These are phyloP conservation scores for Vaccinium corymbosum DNA, from an alignment of 148 eudicot genomes.

Conservation along the genomic window DNA sequence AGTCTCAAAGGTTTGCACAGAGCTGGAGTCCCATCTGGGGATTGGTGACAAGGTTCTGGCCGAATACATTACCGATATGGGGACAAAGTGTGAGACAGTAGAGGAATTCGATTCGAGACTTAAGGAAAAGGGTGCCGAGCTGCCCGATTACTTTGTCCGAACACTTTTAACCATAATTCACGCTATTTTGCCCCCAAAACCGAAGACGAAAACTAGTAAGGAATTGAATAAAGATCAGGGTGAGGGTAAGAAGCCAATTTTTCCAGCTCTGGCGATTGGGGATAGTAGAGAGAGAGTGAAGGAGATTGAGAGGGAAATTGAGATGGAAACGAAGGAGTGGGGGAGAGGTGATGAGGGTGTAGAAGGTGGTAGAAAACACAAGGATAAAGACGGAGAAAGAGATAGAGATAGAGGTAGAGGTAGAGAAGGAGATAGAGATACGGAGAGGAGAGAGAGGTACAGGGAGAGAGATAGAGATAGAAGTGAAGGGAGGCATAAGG, in stretches of 20 bases:
- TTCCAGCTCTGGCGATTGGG: slow-evolving; percentile 47
- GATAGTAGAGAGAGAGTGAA: slow-evolving; percentile 56
- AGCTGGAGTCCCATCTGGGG: slow-evolving; percentile 73
- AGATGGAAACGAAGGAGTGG: slow-evolving; percentile 26
- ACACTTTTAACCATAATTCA: slow-evolving; percentile 74
- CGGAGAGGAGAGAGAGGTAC: too few relatives aligned
- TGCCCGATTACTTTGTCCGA: slow-evolving; percentile 72
- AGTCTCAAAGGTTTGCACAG: slow-evolving; percentile 79
- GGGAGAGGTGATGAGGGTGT: background rate
- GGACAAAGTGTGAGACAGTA: slow-evolving; percentile 44
- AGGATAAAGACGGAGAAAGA: slow-evolving; percentile 15
- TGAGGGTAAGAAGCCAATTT: slow-evolving; percentile 20
- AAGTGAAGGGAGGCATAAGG: too few relatives aligned
- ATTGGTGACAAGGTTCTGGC: slow-evolving; percentile 65
- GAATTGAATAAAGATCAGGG: background rate
- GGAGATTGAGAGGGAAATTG: slow-evolving; percentile 46
- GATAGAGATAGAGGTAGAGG: background rate
- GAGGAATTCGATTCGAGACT: slow-evolving; percentile 61
- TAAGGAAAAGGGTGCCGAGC: slow-evolving; percentile 53
- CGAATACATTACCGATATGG: slow-evolving; percentile 67
- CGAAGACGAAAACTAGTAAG: slow-evolving; percentile 26
- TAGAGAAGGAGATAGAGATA: slow-evolving; percentile 23
- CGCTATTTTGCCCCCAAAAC: slow-evolving; percentile 76
- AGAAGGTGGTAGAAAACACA: too few relatives aligned
- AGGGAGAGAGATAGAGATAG: too few relatives aligned